These are phyloP conservation scores for Boletellus sp. DNA, from an alignment of 768 basidiomycete species.

Conservation along the genomic window DNA sequence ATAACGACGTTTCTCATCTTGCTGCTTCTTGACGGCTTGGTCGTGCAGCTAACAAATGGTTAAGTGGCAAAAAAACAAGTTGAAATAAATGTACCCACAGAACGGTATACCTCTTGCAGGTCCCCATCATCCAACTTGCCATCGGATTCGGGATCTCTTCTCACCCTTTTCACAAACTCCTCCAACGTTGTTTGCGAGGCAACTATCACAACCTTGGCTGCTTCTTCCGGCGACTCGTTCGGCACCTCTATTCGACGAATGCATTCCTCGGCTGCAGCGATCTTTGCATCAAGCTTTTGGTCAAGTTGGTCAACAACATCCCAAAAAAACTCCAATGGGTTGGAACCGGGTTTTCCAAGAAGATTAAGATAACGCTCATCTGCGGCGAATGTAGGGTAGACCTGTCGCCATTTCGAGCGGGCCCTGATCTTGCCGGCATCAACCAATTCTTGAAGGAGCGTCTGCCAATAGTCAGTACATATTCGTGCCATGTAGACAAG, in stretches of 20 bases:
- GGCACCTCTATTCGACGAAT: slow-evolving; percentile 42
- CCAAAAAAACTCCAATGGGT: slow-evolving; percentile 96
- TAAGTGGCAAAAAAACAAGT: slow-evolving; percentile 6
- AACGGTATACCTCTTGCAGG: slow-evolving; percentile 54
- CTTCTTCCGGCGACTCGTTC: slow-evolving; percentile 30
- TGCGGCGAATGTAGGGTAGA: slow-evolving; percentile 71
- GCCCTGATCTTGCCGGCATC: slow-evolving; percentile 66
- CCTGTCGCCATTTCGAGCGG: slow-evolving; percentile 86
- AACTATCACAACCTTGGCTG: slow-evolving; percentile 37
- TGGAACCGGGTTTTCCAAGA: slow-evolving; percentile 91
- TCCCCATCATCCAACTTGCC: slow-evolving; percentile 49
- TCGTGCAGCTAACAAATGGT: slow-evolving; percentile 56
- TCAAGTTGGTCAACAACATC: slow-evolving; percentile 86
- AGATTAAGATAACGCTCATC: slow-evolving; percentile 84
- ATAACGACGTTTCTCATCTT: slow-evolving; percentile 80
- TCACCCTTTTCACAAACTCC: slow-evolving; percentile 57
- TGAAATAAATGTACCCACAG: slow-evolving; percentile 42
- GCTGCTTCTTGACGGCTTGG: slow-evolving; percentile 66
- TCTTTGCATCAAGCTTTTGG: slow-evolving; percentile 78
- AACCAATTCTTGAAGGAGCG: slow-evolving; percentile 68
- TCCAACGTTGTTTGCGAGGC: slow-evolving; percentile 59
- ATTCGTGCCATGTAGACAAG: not conserved
- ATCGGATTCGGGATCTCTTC: slow-evolving; percentile 51
- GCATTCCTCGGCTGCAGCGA: slow-evolving; percentile 60
- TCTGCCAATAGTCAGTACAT: slow-evolving; percentile 37